A percentile compares a stretch with the other conserved stretches of the same genome.
Conservation (phyloP, 208 protist genomes). For the Trypanosoma congolense region DNA sequence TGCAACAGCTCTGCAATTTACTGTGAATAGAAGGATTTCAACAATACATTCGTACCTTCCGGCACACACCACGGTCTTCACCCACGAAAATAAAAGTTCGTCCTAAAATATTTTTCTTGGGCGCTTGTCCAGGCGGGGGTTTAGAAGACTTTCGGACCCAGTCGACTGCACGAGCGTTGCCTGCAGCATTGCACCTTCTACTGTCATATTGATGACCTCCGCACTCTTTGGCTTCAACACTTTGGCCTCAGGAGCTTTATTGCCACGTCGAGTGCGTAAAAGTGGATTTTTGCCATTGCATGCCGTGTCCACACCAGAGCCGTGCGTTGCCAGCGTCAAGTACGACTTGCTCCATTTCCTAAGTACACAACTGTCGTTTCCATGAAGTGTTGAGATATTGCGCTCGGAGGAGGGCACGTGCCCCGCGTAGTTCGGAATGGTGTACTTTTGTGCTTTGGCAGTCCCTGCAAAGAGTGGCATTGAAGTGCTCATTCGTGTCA, state of each 20-base stretch:
- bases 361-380: conserved; percentile 48
- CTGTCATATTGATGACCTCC: conserved; percentile 40
- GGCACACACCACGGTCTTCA: no score
- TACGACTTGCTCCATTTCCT: conserved; percentile 77
- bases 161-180: conserved; percentile 32
- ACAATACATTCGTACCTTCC: no score
- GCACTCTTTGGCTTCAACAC: conserved; percentile 52
- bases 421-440: conserved; percentile 50
- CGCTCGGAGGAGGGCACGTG: conserved; percentile 43
- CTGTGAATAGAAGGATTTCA: no score
- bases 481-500: conserved; percentile 68
- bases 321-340: conserved; percentile 86
- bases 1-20: no score
- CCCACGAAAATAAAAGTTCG: not conserved
- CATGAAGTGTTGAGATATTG: conserved; percentile 42
- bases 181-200: conserved; percentile 68
- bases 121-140: conserved; percentile 47
- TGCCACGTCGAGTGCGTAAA: conserved; percentile 38
- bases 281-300: conserved; percentile 35
- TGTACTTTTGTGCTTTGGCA: conserved; percentile 49
- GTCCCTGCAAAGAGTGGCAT: conserved; percentile 64
- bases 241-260: conserved; percentile 32
- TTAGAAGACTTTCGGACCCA: conserved; percentile 50
- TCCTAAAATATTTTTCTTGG: not conserved
- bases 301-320: conserved; percentile 61